Evolutionary conservation across 2,329 filamentous ascomycete genomes (phyloP), one percentile per base, ranked within the genome.

Genomic region (Aspergillus luchuensis): DNA sequence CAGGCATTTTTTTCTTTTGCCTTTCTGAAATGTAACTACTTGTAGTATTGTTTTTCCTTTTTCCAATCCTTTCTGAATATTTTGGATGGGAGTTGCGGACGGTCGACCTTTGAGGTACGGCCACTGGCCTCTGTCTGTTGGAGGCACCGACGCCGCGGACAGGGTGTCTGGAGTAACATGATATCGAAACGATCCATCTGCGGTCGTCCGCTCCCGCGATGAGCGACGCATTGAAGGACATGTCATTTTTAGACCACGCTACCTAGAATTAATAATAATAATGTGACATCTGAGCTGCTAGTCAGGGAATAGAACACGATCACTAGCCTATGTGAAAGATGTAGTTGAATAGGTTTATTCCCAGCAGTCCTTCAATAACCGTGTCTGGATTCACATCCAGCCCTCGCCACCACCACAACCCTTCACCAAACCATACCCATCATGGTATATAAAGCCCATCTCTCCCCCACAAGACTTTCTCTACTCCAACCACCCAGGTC

Each of bases 191-290:
- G 65, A 63, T 59, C 57, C 61, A 64, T 58, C 61, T 60, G 63
- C 57, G 48, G 56, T 61, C 57, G 60, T 60, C 58, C 23, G 28
- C 28, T 60, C 19, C 51, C 19, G 33, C 47, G 39, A 54, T 41
- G 33, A 39, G 30, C 50, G 55, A 51, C 55, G 60, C 56, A 39
- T 51, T 60, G 55, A 63, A 61, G 62, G 65, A 63, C 61, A 60
- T 61, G 60, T 53, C 61, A 63, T 60, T 61, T 53, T 62, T 63
- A 65, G 60, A 65, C 65, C 59, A 61, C 55, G 65, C 50, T 59
- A 62, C 61, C 54, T 68, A 66, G 57, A 65, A 62, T 53, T 69
- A 69, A 67, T 69, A 64, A 45, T 69, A 66, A 45, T 69, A 69
- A 68, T 68, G 53, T 45, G 53, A 45, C 39, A 56, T 33, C 45